Percentiles rank a stretch among this genome's conserved stretches.
phyloP scores from a whole-genome alignment of 495 filamentous ascomycete species.

The Aspergillus leporis region DNA sequence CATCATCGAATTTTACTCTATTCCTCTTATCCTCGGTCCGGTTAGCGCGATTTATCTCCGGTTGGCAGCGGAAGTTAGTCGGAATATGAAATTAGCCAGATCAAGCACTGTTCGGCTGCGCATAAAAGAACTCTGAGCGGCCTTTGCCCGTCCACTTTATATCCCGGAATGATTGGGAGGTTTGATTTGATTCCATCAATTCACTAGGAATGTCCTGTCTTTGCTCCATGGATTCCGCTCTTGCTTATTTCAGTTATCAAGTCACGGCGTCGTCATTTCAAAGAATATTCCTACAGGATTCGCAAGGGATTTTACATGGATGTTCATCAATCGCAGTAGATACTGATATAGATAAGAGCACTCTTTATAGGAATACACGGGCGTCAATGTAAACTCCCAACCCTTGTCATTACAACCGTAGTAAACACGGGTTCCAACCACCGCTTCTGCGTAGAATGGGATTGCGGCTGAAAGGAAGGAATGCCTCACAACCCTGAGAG shows the following conservation, averaged over 20 bases:
- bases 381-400: slow-evolving; percentile 10
- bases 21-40: too few species aligned
- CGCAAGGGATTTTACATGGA: neutral
- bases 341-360: neutral
- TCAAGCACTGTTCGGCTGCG: too few species aligned
- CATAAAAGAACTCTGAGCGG: too few species aligned
- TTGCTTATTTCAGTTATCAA: neutral
- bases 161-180: too few species aligned
- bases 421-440: neutral
- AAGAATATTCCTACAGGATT: neutral
- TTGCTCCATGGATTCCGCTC: neutral
- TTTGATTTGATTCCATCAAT: neutral
- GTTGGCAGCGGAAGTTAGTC: neutral
- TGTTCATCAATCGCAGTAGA: neutral
- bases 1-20: neutral
- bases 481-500: neutral
- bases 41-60: neutral
- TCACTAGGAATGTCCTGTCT: neutral
- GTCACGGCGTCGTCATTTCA: neutral
- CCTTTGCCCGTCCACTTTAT: too few species aligned
- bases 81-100: too few species aligned
- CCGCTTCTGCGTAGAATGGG: neutral
- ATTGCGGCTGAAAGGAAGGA: neutral
- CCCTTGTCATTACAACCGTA: slow-evolving; percentile 10
- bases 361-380: slow-evolving; percentile 26